phyloP scores from a whole-genome alignment of 768 basidiomycete species.

The Amyloporia xantha region DNA sequence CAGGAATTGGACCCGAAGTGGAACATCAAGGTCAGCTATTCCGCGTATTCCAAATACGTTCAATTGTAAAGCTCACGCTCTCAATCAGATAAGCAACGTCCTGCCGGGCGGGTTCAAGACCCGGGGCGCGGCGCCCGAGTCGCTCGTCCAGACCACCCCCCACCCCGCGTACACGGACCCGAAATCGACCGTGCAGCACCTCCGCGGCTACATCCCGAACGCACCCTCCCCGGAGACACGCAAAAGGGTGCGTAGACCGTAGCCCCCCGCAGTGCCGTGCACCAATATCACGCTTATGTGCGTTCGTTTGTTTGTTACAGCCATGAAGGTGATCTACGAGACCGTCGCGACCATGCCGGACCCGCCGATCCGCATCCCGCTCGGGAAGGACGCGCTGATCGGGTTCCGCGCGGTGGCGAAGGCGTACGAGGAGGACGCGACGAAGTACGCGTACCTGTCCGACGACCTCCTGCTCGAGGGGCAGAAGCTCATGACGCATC shows the following conservation, averaged over 20 bases:
- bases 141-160: neutral
- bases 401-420: neutral
- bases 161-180: slow-evolving; percentile 9
- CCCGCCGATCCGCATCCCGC: neutral
- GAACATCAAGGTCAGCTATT: slow-evolving; percentile 27
- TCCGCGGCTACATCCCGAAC: neutral
- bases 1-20: slow-evolving; percentile 29
- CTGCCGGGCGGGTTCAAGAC: slow-evolving; percentile 9
- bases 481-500: neutral
- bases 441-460: neutral
- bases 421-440: neutral
- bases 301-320: neutral
- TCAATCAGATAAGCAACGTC: slow-evolving; percentile 3
- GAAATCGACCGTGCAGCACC: neutral
- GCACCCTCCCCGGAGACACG: neutral
- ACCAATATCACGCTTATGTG: neutral
- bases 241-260: neutral
- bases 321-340: neutral
- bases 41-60: neutral
- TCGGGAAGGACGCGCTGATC: slow-evolving; percentile 1
- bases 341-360: neutral
- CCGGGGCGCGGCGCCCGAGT: neutral
- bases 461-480: neutral
- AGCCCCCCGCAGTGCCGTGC: neutral
- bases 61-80: neutral